Conservation (phyloP, 2,329 filamentous ascomycete species). For the Raffaelea ambrosiae region DNA sequence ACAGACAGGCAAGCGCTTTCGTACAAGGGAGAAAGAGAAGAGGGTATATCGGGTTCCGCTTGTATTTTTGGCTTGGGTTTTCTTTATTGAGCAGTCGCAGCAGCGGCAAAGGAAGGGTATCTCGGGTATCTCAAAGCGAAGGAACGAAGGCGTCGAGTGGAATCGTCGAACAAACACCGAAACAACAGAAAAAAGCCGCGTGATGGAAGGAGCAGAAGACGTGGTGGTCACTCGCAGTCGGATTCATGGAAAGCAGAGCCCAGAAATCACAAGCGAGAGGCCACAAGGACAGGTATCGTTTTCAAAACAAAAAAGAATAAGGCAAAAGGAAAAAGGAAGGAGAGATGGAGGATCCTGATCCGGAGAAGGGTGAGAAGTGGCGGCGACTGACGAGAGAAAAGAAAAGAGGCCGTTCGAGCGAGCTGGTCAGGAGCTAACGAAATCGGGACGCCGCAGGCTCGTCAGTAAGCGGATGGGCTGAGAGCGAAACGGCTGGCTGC, state of each 20-base stretch:
- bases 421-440: background rate
- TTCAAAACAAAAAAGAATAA: conserved; percentile 11
- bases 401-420: background rate
- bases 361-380: conserved; percentile 1
- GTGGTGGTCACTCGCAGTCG: no score
- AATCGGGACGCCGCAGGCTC: background rate
- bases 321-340: background rate
- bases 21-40: background rate
- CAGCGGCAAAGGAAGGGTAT: background rate
- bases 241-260: no score
- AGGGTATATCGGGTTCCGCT: no score
- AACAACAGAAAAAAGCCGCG: conserved; percentile 12
- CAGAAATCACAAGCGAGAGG: background rate
- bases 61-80: no score
- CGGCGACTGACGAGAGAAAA: background rate
- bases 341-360: background rate
- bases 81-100: background rate
- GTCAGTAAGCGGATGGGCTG: background rate
- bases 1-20: background rate
- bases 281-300: background rate
- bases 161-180: background rate
- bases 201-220: conserved; percentile 17
- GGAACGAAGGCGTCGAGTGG: no score
- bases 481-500: no score
- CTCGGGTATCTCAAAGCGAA: no score